A percentile compares a stretch with the other conserved stretches of the same genome.
Conservation (phyloP, 176 grass and related monocot species). For the Tuctoria greenei region DNA sequence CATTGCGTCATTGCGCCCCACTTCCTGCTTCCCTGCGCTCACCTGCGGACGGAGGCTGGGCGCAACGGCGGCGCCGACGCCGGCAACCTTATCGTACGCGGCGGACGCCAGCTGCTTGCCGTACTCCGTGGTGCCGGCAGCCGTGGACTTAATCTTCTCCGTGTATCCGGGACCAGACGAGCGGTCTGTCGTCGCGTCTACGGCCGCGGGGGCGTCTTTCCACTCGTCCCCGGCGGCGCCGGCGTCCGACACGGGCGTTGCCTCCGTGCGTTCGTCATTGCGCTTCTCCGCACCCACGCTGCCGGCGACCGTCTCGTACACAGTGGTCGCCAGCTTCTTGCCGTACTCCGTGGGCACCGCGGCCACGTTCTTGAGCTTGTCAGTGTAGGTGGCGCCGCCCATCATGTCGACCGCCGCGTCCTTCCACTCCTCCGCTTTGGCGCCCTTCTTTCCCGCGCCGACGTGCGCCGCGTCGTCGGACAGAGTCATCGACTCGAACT, state of each 20-base stretch:
- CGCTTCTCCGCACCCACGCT: neutral
- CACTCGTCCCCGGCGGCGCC: too few relatives aligned
- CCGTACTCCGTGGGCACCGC: constrained; percentile 46
- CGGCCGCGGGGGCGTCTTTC: too few relatives aligned
- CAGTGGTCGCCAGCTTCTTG: constrained; percentile 45
- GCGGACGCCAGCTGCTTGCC: constrained; percentile 59
- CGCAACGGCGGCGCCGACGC: constrained; percentile 41
- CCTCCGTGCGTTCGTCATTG: neutral
- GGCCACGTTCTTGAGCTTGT: constrained; percentile 41
- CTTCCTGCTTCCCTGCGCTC: neutral
- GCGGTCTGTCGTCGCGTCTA: too few relatives aligned
- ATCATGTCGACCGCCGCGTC: constrained; percentile 6
- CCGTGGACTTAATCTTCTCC: constrained; percentile 59
- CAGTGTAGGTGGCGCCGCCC: constrained; percentile 24
- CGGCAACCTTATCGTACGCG: constrained; percentile 63
- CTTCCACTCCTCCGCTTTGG: constrained; percentile 31
- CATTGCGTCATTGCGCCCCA: neutral
- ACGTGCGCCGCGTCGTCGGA: constrained; percentile 40
- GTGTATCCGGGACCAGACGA: constrained; percentile 32
- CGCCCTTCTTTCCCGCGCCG: neutral
- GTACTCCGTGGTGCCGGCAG: constrained; percentile 52
- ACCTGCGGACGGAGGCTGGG: neutral
- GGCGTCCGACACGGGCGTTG: constrained; percentile 4
- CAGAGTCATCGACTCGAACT: constrained; percentile 62
- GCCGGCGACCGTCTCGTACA: constrained; percentile 52